A percentile compares a stretch with the other conserved stretches of the same genome.
phyloP scores from a whole-genome alignment of 495 filamentous ascomycete species.

The Tuber magnatum region DNA sequence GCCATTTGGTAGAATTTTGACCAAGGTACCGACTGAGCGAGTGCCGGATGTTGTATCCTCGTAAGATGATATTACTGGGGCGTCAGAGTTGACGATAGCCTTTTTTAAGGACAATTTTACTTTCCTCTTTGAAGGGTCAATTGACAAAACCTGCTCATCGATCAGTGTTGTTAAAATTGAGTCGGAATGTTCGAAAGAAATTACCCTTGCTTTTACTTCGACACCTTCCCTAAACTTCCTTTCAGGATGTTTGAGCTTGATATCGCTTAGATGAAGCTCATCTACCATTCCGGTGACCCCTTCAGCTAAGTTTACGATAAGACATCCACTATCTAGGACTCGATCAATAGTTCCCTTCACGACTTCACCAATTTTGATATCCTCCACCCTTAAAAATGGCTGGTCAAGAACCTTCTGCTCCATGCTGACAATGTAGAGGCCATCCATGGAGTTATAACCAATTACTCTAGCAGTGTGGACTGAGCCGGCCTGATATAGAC shows the following conservation, averaged over 20 bases:
- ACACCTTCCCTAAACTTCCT: constrained; percentile 88
- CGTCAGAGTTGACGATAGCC: constrained; percentile 80
- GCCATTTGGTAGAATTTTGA: constrained; percentile 67
- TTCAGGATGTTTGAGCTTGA: constrained; percentile 82
- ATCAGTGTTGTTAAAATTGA: constrained; percentile 10
- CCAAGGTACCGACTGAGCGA: constrained; percentile 73
- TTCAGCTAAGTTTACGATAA: constrained; percentile 76
- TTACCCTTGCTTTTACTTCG: constrained; percentile 70
- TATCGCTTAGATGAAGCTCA: constrained; percentile 79
- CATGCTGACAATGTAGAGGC: constrained; percentile 75
- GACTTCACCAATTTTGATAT: constrained; percentile 70
- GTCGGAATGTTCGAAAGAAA: neutral
- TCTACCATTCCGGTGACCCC: constrained; percentile 80
- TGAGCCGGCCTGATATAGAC: constrained; percentile 67
- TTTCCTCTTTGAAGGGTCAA: constrained; percentile 64
- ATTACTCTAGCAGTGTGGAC: constrained; percentile 73
- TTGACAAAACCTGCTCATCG: constrained; percentile 53
- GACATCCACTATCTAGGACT: constrained; percentile 53
- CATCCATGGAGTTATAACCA: constrained; percentile 79
- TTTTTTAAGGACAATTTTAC: constrained; percentile 91
- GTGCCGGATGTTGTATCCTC: constrained; percentile 59
- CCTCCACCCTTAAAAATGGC: constrained; percentile 80
- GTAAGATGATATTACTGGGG: constrained; percentile 66
- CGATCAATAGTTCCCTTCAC: constrained; percentile 82
- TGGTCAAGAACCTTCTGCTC: constrained; percentile 76